Percentiles rank a stretch among this genome's conserved stretches.
Evolutionary conservation across 164 flowering plant species (phyloP).

Genomic region (Stephania yunnanensis): DNA sequence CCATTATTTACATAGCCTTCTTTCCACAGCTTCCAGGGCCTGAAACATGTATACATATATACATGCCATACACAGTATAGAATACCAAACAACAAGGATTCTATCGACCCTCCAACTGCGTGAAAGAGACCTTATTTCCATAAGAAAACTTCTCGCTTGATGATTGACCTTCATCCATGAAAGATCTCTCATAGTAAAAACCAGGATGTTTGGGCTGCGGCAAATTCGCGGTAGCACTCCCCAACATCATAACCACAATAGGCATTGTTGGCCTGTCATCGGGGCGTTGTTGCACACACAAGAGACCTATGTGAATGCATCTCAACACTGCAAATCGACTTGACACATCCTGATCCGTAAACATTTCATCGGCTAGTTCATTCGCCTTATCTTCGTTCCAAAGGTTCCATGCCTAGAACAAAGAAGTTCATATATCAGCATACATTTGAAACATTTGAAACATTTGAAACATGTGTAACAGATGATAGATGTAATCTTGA

Average conservation of each 20-base stretch:
- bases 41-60: no score
- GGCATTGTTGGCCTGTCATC: constrained; percentile 9
- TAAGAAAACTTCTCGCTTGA: not conserved
- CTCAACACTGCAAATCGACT: not conserved
- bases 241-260: constrained; percentile 9
- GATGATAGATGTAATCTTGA: not conserved
- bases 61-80: no score
- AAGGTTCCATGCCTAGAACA: constrained; percentile 3
- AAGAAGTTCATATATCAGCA: not conserved
- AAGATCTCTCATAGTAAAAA: constrained; percentile 2
- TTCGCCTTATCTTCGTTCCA: constrained; percentile 3
- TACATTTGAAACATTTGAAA: no score
- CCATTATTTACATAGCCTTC: no score
- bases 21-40: no score
- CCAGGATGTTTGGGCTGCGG: constrained; percentile 7
- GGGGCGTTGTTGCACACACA: constrained; percentile 9
- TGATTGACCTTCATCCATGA: not conserved
- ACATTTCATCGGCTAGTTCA: not conserved
- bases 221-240: not conserved
- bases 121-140: not conserved
- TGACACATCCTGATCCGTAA: not conserved
- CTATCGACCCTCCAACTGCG: not conserved
- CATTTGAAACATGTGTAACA: not conserved
- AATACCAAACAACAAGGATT: no score
- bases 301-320: constrained; percentile 6